Base-by-base conservation (phyloP, 2,329 filamentous ascomycete genomes). In the Didymella pomorum region DNA sequence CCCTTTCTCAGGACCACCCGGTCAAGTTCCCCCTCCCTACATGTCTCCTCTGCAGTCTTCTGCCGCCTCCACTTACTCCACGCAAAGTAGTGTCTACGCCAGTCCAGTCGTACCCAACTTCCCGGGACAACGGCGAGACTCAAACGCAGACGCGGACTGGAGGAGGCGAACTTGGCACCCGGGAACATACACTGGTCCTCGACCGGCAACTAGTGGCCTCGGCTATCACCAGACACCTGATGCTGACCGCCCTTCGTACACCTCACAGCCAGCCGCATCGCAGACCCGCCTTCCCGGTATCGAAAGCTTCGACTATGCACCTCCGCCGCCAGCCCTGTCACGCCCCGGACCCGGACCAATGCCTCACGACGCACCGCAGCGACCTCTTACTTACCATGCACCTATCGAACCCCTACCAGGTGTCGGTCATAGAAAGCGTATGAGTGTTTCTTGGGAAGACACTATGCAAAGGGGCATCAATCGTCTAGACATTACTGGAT, bases 121-220 rank as follows among this genome's bases (percentile, higher is more conserved):
- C 31, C 81, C 82, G 8, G 89, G 87, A 77, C 83, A 85, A 4
- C 81, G 89, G 28, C 83, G 89, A 41, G 90, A 93, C 39, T 90
- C 90, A 0, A 80, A 84, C 9, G 86, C 83, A 20, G 92, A 96
- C 62, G 88, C 92, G 41, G 90, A 91, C 54, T 91, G 88, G 85
- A 87, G 93, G 63, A 84, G 93, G 61, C 86, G 93, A 52, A 97
- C 93, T 2, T 97, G 93, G 93, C 93, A 97, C 76, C 91, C 92
- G 0, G 91, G 92, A 61, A 90, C 87, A 11, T 81, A 82, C 58
- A 83, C 85, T 16, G 77, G 77, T 61, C 83, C 83, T 59, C 81
- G 87, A 29, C 86, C 88, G 47, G 84, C 86, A 16, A 90, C 88
- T 14, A 93, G 91, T 76, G 86, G 89, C 16, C 76, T 96, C 52